Evolutionary conservation across 2,329 filamentous ascomycete species (phyloP), one percentile per base, ranked within the genome.

Genomic region (Cladorrhinum sp.): DNA sequence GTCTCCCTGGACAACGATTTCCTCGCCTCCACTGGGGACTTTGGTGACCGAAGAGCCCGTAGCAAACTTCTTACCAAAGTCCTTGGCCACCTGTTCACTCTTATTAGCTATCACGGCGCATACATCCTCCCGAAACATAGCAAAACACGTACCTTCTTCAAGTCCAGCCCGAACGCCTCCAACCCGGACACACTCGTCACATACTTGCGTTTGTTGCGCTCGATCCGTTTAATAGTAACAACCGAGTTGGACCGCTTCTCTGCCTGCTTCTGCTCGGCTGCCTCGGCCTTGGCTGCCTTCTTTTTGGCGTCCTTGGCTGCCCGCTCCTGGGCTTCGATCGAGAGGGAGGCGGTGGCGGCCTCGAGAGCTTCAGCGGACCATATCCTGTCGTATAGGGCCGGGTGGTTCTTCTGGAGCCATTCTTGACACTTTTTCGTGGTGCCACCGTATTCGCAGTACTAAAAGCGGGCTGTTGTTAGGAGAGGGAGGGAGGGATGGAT

Each of bases 371-470:
- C 91, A 76, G 90, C 83, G 54, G 92, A 96, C 83, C 96, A 97
- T 76, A 99, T 84, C 69, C 81, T 80, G 64, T 84, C 76, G 76
- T 96, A 96, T 74, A 97, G 79, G 51, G 83, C 81, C 2, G 87
- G 84, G 69, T 96, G 83, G 66, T 86, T 83, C 66, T 87, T 85
- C 71, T 91, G 80, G 20, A 99, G 86, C 95, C 95, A 99, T 75
- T 98, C 93, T 76, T 93, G 90, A 79, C 95, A 99, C 79, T 97
- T 99, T 78, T 92, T 96, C 23, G 90, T 88, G 41, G 93, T 98
- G 66, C 93, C 93, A 72, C 95, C 95, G 77, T 97, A 98, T 79
- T 99, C 95, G 81, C 95, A 99, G 79, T 97, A 99, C 95, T 98
- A 41, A 45, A 48, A 25, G 13, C n/a, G 25, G 16, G 3, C 29